Conservation (phyloP, 805 yeast genomes). For the Myxozyma melibiosi region DNA sequence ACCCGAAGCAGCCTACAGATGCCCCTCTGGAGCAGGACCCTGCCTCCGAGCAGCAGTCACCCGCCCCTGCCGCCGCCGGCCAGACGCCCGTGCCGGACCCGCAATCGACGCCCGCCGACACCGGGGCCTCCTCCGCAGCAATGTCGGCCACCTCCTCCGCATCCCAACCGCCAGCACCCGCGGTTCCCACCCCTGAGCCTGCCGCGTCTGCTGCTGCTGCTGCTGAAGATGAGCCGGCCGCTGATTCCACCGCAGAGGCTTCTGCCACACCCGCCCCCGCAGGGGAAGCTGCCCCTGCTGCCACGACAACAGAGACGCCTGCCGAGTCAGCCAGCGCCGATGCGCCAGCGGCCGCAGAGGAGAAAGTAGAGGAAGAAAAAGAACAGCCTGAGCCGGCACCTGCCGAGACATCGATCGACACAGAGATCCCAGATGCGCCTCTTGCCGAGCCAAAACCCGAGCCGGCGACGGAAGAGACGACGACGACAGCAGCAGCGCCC, state of each 20-base stretch:
- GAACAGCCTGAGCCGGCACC: background rate
- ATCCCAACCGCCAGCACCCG: slow-evolving; percentile 2
- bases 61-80: background rate
- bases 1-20: background rate
- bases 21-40: too few species aligned
- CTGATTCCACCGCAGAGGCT: slow-evolving; percentile 6
- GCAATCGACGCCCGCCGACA: slow-evolving; percentile 4
- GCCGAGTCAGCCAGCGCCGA: slow-evolving; percentile 2
- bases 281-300: background rate
- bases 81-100: slow-evolving; percentile 10
- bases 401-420: background rate
- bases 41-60: background rate
- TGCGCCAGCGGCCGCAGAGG: background rate
- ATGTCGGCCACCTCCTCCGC: slow-evolving; percentile 11
- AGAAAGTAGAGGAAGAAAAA: background rate
- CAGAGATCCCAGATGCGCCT: slow-evolving; percentile 26
- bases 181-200: background rate
- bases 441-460: slow-evolving; percentile 6
- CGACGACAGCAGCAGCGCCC: background rate
- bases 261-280: background rate
- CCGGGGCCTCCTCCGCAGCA: slow-evolving; percentile 3
- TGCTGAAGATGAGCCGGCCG: slow-evolving; percentile 1
- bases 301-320: background rate
- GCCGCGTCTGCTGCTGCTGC: background rate
- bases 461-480: background rate